Conservation (phyloP, 1,284 basidiomycete genomes). For the Quambalaria eucalypti region DNA sequence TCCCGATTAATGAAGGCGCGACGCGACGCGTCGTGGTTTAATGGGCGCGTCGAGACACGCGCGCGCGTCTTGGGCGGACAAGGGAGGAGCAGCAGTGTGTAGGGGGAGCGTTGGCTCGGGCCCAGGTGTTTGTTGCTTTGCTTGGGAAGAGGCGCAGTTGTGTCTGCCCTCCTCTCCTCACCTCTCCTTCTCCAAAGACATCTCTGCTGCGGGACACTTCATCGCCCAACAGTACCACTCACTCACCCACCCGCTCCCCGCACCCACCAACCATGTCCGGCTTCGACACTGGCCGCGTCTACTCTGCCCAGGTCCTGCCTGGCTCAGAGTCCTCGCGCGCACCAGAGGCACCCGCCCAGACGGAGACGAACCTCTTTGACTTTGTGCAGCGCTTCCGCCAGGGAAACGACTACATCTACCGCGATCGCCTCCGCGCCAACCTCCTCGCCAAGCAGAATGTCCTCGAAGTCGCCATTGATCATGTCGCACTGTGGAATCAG, state of each 20-base stretch:
- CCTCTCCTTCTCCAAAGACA: too few species aligned
- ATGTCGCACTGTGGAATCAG: constrained; percentile 83
- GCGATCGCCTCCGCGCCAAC: constrained; percentile 82
- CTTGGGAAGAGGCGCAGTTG: too few species aligned
- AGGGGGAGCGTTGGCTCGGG: too few species aligned
- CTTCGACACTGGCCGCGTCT: constrained; percentile 43
- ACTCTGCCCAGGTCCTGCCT: constrained; percentile 37
- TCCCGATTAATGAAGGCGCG: too few species aligned
- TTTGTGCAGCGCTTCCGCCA: constrained; percentile 44
- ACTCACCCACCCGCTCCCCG: background rate
- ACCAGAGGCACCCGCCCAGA: constrained; percentile 42
- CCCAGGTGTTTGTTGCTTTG: too few species aligned
- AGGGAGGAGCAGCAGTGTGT: too few species aligned
- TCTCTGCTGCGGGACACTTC: too few species aligned
- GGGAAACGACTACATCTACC: constrained; percentile 49
- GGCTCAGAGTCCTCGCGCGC: constrained; percentile 33
- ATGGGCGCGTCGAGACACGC: too few species aligned
- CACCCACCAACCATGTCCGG: constrained; percentile 34
- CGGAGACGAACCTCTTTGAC: constrained; percentile 40
- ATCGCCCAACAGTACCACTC: too few species aligned
- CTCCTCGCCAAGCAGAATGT: constrained; percentile 81
- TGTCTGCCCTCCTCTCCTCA: too few species aligned
- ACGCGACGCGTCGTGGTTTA: too few species aligned
- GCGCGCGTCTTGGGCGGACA: too few species aligned
- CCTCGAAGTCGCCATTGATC: constrained; percentile 82